Percentiles rank a stretch among this genome's conserved stretches.
phyloP scores from a whole-genome alignment of 805 yeast genomes.

The Myxozyma neotropica region DNA sequence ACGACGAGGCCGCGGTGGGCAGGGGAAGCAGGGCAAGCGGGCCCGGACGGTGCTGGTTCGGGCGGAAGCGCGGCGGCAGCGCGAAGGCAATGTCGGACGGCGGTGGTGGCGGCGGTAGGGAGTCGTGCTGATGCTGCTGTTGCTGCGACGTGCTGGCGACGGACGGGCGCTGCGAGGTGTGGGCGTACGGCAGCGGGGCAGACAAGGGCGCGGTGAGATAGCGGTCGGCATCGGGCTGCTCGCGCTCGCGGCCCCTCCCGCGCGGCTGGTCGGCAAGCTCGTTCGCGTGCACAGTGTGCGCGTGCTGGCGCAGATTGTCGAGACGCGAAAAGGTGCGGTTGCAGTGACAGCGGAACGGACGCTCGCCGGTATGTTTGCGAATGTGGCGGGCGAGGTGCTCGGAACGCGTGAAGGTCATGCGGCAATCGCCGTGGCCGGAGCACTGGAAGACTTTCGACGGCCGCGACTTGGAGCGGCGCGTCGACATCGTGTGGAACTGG shows the following conservation, averaged over 20 bases:
- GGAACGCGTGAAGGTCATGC: constrained; percentile 85
- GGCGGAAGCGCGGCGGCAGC: constrained; percentile 29
- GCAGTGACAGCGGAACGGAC: constrained; percentile 86
- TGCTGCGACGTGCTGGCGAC: constrained; percentile 11
- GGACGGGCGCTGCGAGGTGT: too few relatives aligned
- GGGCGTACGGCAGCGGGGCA: too few relatives aligned
- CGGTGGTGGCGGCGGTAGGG: too few relatives aligned
- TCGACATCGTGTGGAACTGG: background rate
- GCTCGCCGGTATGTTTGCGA: constrained; percentile 90
- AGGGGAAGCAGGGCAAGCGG: constrained; percentile 26
- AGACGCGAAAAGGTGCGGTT: constrained; percentile 75
- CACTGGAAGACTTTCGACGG: constrained; percentile 69
- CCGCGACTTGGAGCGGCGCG: constrained; percentile 37
- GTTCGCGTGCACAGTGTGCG: constrained; percentile 71
- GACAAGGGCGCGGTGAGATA: too few relatives aligned
- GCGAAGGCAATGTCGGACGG: too few relatives aligned
- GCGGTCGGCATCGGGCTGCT: too few relatives aligned
- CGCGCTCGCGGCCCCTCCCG: background rate
- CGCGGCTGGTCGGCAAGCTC: background rate
- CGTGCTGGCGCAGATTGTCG: constrained; percentile 89
- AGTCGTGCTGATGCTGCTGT: too few relatives aligned
- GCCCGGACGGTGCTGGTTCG: constrained; percentile 30
- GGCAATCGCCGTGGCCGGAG: constrained; percentile 81
- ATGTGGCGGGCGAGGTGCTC: constrained; percentile 93
- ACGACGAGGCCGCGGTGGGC: constrained; percentile 5